A percentile compares a stretch with the other conserved stretches of the same genome.
These are phyloP conservation scores for Platanthera zijinensis DNA, from an alignment of 106 monocot genomes.

Conservation along the genomic window DNA sequence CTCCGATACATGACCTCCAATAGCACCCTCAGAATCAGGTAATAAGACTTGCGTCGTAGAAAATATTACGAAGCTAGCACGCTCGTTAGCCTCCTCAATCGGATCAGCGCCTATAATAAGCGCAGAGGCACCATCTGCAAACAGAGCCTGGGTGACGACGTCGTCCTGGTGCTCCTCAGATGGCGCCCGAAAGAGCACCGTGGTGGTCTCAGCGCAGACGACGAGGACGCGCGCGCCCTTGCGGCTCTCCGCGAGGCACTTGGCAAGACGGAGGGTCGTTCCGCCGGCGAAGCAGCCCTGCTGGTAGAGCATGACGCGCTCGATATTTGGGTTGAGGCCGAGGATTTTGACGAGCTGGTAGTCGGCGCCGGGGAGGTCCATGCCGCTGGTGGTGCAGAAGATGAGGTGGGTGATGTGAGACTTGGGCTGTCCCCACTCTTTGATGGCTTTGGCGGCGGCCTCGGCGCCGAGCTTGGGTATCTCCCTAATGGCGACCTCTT, in stretches of 20 bases:
- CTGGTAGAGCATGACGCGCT: conserved; percentile 4
- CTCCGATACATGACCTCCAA: background rate
- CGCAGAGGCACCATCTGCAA: conserved; percentile 1
- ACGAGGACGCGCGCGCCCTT: conserved; percentile 1
- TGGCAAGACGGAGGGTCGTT: conserved; percentile 11
- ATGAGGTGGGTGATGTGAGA: conserved; percentile 5
- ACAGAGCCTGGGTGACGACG: background rate
- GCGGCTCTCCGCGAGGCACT: conserved; percentile 10
- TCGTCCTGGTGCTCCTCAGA: conserved; percentile 1
- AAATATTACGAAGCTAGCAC: background rate
- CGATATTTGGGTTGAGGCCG: conserved; percentile 4
- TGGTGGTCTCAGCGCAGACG: background rate
- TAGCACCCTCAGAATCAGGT: background rate
- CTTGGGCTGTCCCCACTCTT: conserved; percentile 8
- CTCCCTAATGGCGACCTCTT: background rate
- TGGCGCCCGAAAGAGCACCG: background rate
- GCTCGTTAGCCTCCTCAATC: background rate
- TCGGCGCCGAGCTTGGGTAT: background rate
- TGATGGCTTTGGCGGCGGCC: conserved; percentile 3
- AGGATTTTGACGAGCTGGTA: conserved; percentile 6
- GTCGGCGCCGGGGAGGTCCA: conserved; percentile 9
- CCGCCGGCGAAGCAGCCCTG: conserved; percentile 15
- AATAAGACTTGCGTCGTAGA: conserved; percentile 2
- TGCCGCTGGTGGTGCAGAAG: conserved; percentile 10
- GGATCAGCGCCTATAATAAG: conserved; percentile 2